phyloP scores from a whole-genome alignment of 768 basidiomycete genomes.

The Phanerodontia chrysosporium region DNA sequence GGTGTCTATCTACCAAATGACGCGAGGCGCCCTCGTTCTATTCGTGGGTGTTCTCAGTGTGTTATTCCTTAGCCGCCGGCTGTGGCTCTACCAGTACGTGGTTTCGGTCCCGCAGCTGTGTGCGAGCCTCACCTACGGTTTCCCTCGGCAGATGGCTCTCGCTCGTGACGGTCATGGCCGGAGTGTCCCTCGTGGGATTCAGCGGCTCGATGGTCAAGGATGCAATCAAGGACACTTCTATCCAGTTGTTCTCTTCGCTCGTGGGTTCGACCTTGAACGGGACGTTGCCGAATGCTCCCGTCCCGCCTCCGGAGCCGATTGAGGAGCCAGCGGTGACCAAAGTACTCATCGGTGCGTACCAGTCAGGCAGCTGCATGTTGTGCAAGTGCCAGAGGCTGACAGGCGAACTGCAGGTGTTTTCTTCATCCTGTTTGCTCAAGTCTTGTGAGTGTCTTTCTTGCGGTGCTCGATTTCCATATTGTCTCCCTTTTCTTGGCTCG shows the following conservation, averaged over 20 bases:
- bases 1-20: conserved; percentile 98
- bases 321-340: conserved; percentile 63
- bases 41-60: conserved; percentile 93
- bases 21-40: conserved; percentile 85
- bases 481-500: not conserved
- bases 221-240: conserved; percentile 44
- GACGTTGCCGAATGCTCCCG: conserved; percentile 19
- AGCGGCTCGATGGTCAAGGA: conserved; percentile 88
- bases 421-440: conserved; percentile 89
- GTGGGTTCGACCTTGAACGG: conserved; percentile 5
- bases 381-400: not conserved
- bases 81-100: conserved; percentile 81
- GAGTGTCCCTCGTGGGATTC: conserved; percentile 81
- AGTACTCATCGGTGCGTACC: conserved; percentile 68
- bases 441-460: conserved; percentile 62
- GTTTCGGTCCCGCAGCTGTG: conserved; percentile 7
- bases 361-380: not conserved
- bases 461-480: not conserved
- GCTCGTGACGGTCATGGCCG: conserved; percentile 81
- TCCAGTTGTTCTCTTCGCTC: conserved; percentile 28
- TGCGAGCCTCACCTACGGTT: conserved; percentile 3
- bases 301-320: conserved; percentile 38
- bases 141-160: conserved; percentile 70
- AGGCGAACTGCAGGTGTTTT: conserved; percentile 61
- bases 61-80: conserved; percentile 79